Conservation (phyloP, 192 early-diverging fungal species). For the Blastocladiella britannica region DNA sequence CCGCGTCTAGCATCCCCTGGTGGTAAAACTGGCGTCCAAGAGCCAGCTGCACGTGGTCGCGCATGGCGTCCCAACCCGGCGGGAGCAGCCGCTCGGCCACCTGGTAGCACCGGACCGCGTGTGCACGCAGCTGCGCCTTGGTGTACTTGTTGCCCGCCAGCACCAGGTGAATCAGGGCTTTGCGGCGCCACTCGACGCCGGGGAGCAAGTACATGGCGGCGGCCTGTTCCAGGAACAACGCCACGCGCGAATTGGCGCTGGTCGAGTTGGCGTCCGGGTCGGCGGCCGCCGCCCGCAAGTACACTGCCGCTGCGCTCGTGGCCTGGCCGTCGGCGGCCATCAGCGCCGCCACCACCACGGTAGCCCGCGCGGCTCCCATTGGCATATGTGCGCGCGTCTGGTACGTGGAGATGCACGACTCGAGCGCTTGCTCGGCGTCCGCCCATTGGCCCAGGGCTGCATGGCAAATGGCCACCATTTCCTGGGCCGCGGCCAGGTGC, state of each 20-base stretch:
- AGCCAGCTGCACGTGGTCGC: background rate
- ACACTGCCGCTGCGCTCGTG: background rate
- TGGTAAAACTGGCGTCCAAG: background rate
- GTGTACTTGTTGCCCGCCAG: background rate
- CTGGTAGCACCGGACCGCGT: background rate
- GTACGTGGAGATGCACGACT: background rate
- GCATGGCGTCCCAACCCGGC: background rate
- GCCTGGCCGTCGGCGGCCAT: background rate
- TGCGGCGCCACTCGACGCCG: background rate
- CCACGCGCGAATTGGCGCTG: no score
- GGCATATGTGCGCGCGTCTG: background rate
- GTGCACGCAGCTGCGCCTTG: background rate
- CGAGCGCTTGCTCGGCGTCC: background rate
- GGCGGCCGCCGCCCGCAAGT: background rate
- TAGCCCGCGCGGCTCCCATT: background rate
- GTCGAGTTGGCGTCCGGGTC: background rate
- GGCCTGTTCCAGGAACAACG: background rate
- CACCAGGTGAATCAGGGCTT: background rate
- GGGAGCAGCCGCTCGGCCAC: background rate
- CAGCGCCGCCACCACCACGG: background rate
- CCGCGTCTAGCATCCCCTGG: background rate
- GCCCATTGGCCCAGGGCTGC: background rate
- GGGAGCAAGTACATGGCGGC: background rate
- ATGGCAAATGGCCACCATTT: background rate
- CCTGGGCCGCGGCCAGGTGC: slow-evolving; percentile 48